phyloP scores from a whole-genome alignment of 768 basidiomycete species.

The Tulasnella sp. region DNA sequence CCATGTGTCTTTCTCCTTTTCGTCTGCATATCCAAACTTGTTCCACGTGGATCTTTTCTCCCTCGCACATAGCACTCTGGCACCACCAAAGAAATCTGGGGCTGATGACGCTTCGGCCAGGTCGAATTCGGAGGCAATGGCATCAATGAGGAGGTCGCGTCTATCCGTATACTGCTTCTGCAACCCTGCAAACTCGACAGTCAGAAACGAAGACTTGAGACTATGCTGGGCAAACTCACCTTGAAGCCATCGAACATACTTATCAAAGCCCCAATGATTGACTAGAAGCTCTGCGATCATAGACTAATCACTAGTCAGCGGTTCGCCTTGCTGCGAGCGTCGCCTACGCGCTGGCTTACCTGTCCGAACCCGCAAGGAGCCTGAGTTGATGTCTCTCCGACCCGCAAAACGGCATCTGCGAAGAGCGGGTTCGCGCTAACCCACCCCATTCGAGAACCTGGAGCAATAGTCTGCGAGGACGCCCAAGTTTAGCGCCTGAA shows the following conservation, averaged over 20 bases:
- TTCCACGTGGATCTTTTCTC: slow-evolving; percentile 42
- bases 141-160: slow-evolving; percentile 58
- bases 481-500: slow-evolving; percentile 15
- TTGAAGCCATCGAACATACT: slow-evolving; percentile 71
- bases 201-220: not conserved
- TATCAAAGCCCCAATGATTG: slow-evolving; percentile 56
- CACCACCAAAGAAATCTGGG: slow-evolving; percentile 24
- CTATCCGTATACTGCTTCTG: slow-evolving; percentile 48
- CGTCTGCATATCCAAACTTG: slow-evolving; percentile 33
- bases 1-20: slow-evolving; percentile 30
- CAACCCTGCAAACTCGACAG: slow-evolving; percentile 25
- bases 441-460: slow-evolving; percentile 72
- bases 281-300: slow-evolving; percentile 53
- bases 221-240: slow-evolving; percentile 35
- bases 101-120: slow-evolving; percentile 35
- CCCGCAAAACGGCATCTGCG: slow-evolving; percentile 64
- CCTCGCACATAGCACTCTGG: slow-evolving; percentile 31
- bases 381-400: slow-evolving; percentile 62
- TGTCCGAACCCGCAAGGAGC: slow-evolving; percentile 66
- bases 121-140: slow-evolving; percentile 55
- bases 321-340: not conserved
- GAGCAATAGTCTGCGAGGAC: slow-evolving; percentile 57
- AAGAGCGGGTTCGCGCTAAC: slow-evolving; percentile 70
- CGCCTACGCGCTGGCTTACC: slow-evolving; percentile 30
- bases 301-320: slow-evolving; percentile 30